Evolutionary conservation across 1,284 basidiomycete species (phyloP).

Genomic region (Tetrapyrgos nigripes): DNA sequence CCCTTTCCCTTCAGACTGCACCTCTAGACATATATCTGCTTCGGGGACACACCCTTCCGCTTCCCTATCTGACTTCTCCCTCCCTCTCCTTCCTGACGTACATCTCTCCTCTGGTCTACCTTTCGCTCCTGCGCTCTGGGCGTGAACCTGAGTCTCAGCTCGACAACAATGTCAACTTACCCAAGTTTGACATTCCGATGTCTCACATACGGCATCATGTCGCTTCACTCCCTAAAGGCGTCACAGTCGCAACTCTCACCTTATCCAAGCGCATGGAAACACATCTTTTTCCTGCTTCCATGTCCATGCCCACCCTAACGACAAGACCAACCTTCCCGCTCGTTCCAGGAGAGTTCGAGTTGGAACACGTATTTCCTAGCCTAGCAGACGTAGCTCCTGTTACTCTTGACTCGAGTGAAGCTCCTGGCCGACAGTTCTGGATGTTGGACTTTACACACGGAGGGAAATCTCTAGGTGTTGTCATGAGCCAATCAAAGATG

Average conservation of each 20-base stretch:
- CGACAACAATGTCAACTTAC: constrained; percentile 32
- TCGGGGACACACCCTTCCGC: constrained; percentile 67
- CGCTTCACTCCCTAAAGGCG: constrained; percentile 48
- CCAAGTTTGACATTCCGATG: constrained; percentile 59
- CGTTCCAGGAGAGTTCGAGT: constrained; percentile 43
- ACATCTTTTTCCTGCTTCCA: constrained; percentile 44
- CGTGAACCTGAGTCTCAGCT: constrained; percentile 22
- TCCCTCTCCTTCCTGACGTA: constrained; percentile 75
- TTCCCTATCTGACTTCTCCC: constrained; percentile 70
- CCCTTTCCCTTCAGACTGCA: constrained; percentile 42
- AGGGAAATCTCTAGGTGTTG: constrained; percentile 58
- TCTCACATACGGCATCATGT: constrained; percentile 54
- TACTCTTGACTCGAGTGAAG: constrained; percentile 25
- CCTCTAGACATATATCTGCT: constrained; percentile 74
- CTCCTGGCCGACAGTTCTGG: constrained; percentile 55
- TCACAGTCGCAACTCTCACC: constrained; percentile 62
- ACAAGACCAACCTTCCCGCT: constrained; percentile 54
- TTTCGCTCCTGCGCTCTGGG: constrained; percentile 56
- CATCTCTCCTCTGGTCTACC: constrained; percentile 71
- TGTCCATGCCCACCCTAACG: constrained; percentile 50
- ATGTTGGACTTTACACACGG: constrained; percentile 73
- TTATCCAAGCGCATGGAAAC: constrained; percentile 49
- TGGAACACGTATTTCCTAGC: constrained; percentile 59
- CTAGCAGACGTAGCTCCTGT: constrained; percentile 33
- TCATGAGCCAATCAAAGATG: constrained; percentile 75